These are phyloP conservation scores for Pseudohalonectria lignicola DNA, from an alignment of 2,329 filamentous ascomycete species.

Conservation along the genomic window DNA sequence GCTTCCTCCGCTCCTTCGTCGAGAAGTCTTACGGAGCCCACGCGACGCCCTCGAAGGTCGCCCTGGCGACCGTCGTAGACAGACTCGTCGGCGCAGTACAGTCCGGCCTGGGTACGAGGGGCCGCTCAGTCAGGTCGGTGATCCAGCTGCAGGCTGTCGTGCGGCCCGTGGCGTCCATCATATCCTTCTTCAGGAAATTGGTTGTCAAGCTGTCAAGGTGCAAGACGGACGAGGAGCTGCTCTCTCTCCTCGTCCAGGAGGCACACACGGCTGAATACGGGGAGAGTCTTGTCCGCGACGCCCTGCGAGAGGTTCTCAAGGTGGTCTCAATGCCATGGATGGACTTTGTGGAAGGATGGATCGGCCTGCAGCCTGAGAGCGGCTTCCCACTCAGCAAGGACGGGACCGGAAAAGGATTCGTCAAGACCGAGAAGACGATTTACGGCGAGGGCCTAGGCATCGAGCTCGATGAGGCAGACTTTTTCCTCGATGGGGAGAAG, in stretches of 20 bases:
- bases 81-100: conserved; percentile 37
- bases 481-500: conserved; percentile 48
- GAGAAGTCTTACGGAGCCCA: conserved; percentile 31
- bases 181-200: conserved; percentile 40
- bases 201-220: conserved; percentile 32
- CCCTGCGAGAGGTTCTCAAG: conserved; percentile 55
- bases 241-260: conserved; percentile 51
- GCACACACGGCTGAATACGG: conserved; percentile 54
- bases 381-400: conserved; percentile 41
- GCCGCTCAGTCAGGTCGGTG: conserved; percentile 31
- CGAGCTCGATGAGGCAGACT: conserved; percentile 47
- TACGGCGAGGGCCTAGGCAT: conserved; percentile 49
- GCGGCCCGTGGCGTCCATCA: conserved; percentile 31
- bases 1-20: conserved; percentile 34
- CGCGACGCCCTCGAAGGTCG: conserved; percentile 34
- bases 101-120: conserved; percentile 32
- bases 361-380: conserved; percentile 53
- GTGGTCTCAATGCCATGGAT: conserved; percentile 21
- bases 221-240: conserved; percentile 45
- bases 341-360: conserved; percentile 54
- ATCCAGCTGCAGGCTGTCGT: conserved; percentile 41
- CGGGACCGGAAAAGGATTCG: conserved; percentile 43
- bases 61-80: conserved; percentile 38
- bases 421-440: conserved; percentile 43
- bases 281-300: conserved; percentile 46